phyloP scores from a whole-genome alignment of 2,329 filamentous ascomycete species.

The Aspergillus ustus region DNA sequence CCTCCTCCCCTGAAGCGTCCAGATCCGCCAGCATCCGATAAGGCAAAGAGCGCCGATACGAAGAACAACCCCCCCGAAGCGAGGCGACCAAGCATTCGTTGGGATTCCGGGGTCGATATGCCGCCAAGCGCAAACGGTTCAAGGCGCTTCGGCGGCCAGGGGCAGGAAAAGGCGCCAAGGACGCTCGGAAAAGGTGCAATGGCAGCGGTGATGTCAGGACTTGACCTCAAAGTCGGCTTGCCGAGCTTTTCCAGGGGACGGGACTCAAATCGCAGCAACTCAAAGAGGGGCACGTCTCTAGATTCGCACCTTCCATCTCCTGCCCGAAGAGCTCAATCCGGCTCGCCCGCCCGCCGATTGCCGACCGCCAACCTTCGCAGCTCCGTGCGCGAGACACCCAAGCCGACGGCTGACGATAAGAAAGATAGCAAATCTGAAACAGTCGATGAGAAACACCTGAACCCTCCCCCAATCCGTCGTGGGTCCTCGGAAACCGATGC shows the following conservation, averaged over 20 bases:
- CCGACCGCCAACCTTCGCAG: conserved; percentile 57
- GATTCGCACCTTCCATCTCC: conserved; percentile 38
- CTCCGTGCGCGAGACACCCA: conserved; percentile 64
- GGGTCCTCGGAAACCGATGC: conserved; percentile 36
- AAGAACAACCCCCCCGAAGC: conserved; percentile 27
- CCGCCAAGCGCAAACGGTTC: conserved; percentile 37
- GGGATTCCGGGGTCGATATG: conserved; percentile 26
- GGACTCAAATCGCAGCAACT: conserved; percentile 44
- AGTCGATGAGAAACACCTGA: conserved; percentile 1
- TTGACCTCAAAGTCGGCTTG: conserved; percentile 41
- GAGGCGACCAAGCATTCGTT: conserved; percentile 30
- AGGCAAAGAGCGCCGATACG: conserved; percentile 26
- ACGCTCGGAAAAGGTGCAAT: conserved; percentile 47
- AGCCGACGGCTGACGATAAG: conserved; percentile 53
- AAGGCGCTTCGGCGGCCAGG: conserved; percentile 48
- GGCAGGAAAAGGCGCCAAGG: conserved; percentile 37
- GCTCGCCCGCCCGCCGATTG: conserved; percentile 47
- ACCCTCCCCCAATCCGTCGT: conserved; percentile 32
- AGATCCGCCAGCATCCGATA: conserved; percentile 19
- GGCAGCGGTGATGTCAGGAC: conserved; percentile 51
- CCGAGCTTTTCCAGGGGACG: conserved; percentile 42
- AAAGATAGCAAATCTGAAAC: conserved; percentile 5
- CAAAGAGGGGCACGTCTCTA: conserved; percentile 43
- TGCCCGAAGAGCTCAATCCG: conserved; percentile 32
- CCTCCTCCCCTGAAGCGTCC: conserved; percentile 24